Conservation (phyloP, 805 yeast genomes). For the Nakazawaea wyomingensis region DNA sequence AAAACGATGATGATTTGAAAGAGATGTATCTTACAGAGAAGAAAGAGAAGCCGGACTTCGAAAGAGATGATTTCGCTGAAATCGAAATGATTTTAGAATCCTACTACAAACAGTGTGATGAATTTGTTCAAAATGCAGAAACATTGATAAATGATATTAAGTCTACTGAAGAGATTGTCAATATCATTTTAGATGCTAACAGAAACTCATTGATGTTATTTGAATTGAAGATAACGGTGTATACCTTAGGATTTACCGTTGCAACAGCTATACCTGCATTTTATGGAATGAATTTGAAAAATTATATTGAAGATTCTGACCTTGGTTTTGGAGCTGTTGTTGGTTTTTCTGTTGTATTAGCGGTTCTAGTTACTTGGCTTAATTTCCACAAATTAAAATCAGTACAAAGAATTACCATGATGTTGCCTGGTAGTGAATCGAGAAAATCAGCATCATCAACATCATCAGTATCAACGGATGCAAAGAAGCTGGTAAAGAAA, state of each 20-base stretch:
- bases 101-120: conserved; percentile 88
- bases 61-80: conserved; percentile 50
- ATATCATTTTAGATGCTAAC: conserved; percentile 85
- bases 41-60: conserved; percentile 2
- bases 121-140: conserved; percentile 86
- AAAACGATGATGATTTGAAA: conserved; percentile 79
- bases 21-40: conserved; percentile 67
- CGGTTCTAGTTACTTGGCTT: conserved; percentile 41
- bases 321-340: conserved; percentile 61
- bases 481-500: conserved; percentile 19
- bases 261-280: conserved; percentile 84
- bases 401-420: conserved; percentile 66
- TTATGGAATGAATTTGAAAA: conserved; percentile 82
- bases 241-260: conserved; percentile 78
- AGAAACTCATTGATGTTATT: conserved; percentile 86
- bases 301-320: conserved; percentile 65
- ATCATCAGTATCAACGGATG: not conserved
- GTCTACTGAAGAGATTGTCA: conserved; percentile 89
- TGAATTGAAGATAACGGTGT: conserved; percentile 77
- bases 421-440: conserved; percentile 25
- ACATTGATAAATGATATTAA: conserved; percentile 76
- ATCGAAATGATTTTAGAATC: conserved; percentile 85
- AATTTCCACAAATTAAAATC: conserved; percentile 53
- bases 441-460: not conserved
- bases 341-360: conserved; percentile 18